Evolutionary conservation across 2,329 filamentous ascomycete genomes (phyloP).

Genomic region (Periconia digitata): DNA sequence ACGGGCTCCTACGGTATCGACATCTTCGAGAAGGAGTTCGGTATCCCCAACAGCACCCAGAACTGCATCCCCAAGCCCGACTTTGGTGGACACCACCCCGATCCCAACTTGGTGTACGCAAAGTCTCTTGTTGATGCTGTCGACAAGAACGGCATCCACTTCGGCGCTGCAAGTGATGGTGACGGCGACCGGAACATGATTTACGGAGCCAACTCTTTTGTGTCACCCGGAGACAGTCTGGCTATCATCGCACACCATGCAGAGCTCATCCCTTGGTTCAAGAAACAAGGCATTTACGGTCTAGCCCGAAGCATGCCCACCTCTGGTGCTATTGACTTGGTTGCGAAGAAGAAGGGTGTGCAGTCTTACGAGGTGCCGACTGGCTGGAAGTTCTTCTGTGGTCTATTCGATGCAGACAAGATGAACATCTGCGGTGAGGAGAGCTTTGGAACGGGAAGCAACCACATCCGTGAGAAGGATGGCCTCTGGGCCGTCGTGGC

Average conservation of each 20-base stretch:
- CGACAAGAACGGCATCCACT: constrained; percentile 87
- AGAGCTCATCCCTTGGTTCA: constrained; percentile 96
- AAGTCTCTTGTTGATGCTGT: constrained; percentile 92
- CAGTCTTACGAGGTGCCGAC: constrained; percentile 96
- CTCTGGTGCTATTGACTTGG: constrained; percentile 90
- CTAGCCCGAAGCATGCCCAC: constrained; percentile 98
- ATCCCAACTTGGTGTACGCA: constrained; percentile 96
- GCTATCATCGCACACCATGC: constrained; percentile 98
- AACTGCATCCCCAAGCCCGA: constrained; percentile 91
- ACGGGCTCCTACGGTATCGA: constrained; percentile 93
- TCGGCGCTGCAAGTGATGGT: constrained; percentile 93
- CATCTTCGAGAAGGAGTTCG: constrained; percentile 93
- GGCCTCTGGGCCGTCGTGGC: constrained; percentile 96
- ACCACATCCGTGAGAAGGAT: constrained; percentile 99
- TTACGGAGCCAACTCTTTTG: constrained; percentile 94
- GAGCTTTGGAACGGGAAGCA: constrained; percentile 95
- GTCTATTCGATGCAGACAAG: constrained; percentile 95
- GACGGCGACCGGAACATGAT: constrained; percentile 99
- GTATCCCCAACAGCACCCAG: constrained; percentile 78
- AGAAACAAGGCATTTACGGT: constrained; percentile 93
- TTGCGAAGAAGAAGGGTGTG: constrained; percentile 91
- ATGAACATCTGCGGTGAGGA: constrained; percentile 99
- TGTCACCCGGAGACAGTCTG: constrained; percentile 94
- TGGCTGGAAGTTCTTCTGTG: constrained; percentile 99
- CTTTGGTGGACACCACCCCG: constrained; percentile 95